Evolutionary conservation across 768 basidiomycete species (phyloP), one percentile per base, ranked within the genome.

Genomic region (Hygrophoropsis aurantiaca): DNA sequence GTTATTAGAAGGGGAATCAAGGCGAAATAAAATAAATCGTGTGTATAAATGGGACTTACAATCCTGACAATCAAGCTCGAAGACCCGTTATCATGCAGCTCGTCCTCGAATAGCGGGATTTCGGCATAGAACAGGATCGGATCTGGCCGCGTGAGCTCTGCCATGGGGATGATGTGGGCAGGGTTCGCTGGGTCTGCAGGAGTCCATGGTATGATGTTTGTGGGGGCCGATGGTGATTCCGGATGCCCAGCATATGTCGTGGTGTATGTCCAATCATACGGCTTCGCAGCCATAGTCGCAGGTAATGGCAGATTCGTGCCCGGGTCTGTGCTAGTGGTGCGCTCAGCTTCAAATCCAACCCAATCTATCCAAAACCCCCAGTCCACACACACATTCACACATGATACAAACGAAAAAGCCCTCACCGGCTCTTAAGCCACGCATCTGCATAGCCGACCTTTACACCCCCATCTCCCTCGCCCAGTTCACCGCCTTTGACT

Each of bases 111-210:
- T 4, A 98, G 70, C 0, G 92, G 90, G 1, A 97, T 81, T 58
- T 98, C 94, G 6, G 95, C 92, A 60, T 95, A 98, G 68, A 95
- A 99, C n/a, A 97, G 72, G 55, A 98, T 98, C 13, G 97, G 97
- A 67, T 97, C 95, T 47, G 84, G 90, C 21, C 89, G 80, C 9
- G 85, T 87, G 24, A 98, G 79, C 52, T 94, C 85, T 1, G 83
- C 79, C 55, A 95, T 74, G 1, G 95, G 94, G 47, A 99, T 94
- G 8, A 63, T 53, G 56, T 94, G 85, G 0, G 69, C 59, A 0
- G 72, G 57, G 47, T 89, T 71, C 26, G 78, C 71, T 1, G 78
- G 68, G 53, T 89, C 80, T 4, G 82, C 81, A 21, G 77, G 63
- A 16, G 49, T 60, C 85, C 87, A 88, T 2, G 53, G 47, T 26